A percentile compares a stretch with the other conserved stretches of the same genome.
Evolutionary conservation across 257 asterid genomes (phyloP).

Genomic region (Mitragyna speciosa): DNA sequence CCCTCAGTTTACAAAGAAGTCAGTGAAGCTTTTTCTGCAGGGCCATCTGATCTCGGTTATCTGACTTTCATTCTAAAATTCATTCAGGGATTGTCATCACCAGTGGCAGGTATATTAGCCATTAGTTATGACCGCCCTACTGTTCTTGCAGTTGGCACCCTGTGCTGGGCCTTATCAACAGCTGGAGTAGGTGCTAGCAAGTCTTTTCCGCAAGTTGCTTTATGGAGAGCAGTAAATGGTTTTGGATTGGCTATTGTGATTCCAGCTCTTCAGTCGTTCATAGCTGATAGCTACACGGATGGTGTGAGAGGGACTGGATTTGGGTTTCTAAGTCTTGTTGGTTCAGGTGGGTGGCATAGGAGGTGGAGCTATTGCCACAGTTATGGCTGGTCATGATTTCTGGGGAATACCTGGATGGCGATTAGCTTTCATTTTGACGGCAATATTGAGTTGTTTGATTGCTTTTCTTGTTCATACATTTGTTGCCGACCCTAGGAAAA

Average conservation of each 20-base stretch:
- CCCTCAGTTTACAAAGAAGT: conserved; percentile 99
- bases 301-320: conserved; percentile 86
- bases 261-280: conserved; percentile 91
- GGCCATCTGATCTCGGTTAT: conserved; percentile 96
- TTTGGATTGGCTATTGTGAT: conserved; percentile 92
- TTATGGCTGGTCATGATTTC: conserved; percentile 77
- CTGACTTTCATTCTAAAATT: conserved; percentile 85
- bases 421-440: conserved; percentile 72
- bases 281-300: conserved; percentile 90
- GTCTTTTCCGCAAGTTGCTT: conserved; percentile 73
- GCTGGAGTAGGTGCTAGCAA: conserved; percentile 92
- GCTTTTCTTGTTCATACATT: conserved; percentile 73
- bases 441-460: conserved; percentile 69
- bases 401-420: conserved; percentile 98
- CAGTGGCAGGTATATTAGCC: conserved; percentile 82
- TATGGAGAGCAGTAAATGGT: conserved; percentile 93
- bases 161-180: conserved; percentile 94
- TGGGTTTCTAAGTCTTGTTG: conserved; percentile 81
- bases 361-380: conserved; percentile 96
- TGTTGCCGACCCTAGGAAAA: conserved; percentile 74
- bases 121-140: conserved; percentile 87
- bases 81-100: conserved; percentile 89
- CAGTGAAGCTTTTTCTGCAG: conserved; percentile 88
- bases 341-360: conserved; percentile 93
- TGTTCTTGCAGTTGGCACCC: conserved; percentile 83